phyloP scores from a whole-genome alignment of 176 grass and related monocot species.

The Pharus latifolius region DNA sequence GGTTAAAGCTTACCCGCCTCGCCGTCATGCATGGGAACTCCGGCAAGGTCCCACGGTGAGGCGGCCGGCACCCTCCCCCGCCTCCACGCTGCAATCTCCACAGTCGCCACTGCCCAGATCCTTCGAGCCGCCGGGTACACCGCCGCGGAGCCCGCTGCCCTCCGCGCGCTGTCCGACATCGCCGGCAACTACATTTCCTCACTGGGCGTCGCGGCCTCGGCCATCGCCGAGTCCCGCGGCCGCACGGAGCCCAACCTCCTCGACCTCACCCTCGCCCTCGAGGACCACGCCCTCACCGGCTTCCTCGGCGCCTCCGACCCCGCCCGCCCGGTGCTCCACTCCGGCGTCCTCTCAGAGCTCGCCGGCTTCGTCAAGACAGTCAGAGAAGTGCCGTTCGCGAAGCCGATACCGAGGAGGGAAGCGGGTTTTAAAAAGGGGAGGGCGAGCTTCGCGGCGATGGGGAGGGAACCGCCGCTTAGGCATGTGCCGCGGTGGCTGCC shows the following conservation, averaged over 20 bases:
- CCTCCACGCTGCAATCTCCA: conserved; percentile 4
- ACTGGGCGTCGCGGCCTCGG: conserved; percentile 15
- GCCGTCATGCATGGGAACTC: conserved; percentile 42
- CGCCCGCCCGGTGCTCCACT: conserved; percentile 24
- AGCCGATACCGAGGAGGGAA: conserved; percentile 12
- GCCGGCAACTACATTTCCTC: conserved; percentile 29
- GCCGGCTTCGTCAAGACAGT: conserved; percentile 18
- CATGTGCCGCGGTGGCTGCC: conserved; percentile 60
- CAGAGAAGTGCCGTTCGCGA: conserved; percentile 50
- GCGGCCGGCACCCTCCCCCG: not conserved
- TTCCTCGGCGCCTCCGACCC: conserved; percentile 41
- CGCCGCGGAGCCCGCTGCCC: conserved; percentile 17
- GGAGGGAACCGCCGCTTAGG: conserved; percentile 22
- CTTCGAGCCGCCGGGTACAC: conserved; percentile 31
- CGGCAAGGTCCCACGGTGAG: conserved; percentile 2
- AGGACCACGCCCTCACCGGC: conserved; percentile 19
- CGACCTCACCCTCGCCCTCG: conserved; percentile 40
- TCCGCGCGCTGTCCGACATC: conserved; percentile 41
- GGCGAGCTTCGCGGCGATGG: conserved; percentile 37
- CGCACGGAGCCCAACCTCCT: conserved; percentile 46
- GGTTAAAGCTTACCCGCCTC: not conserved
- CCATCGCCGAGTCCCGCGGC: conserved; percentile 29
- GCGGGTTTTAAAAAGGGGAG: not conserved
- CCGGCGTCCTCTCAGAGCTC: conserved; percentile 31
- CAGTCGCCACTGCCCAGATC: conserved; percentile 42